These are phyloP conservation scores for Penicillium chermesinum DNA, from an alignment of 495 filamentous ascomycete species.

Conservation along the genomic window DNA sequence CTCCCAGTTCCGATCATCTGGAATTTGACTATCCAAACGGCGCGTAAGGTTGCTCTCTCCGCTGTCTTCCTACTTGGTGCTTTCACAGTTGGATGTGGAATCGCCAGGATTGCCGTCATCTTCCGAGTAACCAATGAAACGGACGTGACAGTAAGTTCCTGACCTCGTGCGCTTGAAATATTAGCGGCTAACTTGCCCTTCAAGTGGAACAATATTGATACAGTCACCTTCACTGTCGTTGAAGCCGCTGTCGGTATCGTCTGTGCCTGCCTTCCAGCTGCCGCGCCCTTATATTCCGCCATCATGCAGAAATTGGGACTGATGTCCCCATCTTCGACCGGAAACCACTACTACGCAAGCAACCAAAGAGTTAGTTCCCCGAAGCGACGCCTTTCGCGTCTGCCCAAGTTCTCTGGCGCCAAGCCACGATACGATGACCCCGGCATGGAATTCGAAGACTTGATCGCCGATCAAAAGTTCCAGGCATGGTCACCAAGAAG, in stretches of 20 bases:
- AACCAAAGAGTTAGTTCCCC: not conserved
- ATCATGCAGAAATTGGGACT: not conserved
- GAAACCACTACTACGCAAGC: not conserved
- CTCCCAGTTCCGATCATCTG: constrained; percentile 1
- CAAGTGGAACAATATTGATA: constrained; percentile 2
- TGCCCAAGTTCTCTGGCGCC: not conserved
- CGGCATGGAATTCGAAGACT: not conserved
- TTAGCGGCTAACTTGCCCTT: not conserved
- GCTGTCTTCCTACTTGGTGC: constrained; percentile 1
- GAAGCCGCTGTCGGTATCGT: constrained; percentile 1
- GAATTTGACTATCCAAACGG: not conserved
- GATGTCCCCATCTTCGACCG: not conserved
- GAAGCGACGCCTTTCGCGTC: not conserved
- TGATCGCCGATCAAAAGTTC: not conserved
- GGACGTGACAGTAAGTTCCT: constrained; percentile 1
- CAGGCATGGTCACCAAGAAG: not conserved
- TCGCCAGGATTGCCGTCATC: constrained; percentile 1
- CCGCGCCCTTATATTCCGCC: not conserved
- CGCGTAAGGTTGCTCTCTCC: constrained; percentile 1
- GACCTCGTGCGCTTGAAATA: too few species aligned
- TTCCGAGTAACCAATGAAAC: not conserved
- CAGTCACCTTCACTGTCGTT: constrained; percentile 1
- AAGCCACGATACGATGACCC: not conserved
- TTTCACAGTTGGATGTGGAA: not conserved
- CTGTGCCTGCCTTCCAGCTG: constrained; percentile 3